Evolutionary conservation across 2,329 filamentous ascomycete species (phyloP).

Genomic region (Colletotrichum tropicale): DNA sequence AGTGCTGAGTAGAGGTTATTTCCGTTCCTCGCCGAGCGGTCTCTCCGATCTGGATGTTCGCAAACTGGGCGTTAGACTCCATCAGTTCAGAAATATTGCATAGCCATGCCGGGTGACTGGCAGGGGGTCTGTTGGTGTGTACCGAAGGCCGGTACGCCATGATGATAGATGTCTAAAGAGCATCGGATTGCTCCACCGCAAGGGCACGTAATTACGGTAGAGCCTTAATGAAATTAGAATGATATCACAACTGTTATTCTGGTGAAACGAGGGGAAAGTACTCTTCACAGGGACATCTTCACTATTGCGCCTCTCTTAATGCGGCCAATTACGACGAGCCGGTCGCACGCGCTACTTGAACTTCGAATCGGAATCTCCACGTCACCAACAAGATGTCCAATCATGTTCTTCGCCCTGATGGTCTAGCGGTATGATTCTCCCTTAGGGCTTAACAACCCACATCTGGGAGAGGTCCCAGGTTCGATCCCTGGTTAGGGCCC

Average conservation of each 20-base stretch:
- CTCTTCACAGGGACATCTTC: too few species aligned
- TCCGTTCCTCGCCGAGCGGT: not conserved
- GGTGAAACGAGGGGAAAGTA: not conserved
- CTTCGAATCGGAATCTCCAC: fast-evolving
- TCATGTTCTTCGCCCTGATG: not conserved
- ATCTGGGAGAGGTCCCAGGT: not conserved
- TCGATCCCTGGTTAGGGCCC: not conserved
- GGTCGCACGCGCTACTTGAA: fast-evolving
- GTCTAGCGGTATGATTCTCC: not conserved
- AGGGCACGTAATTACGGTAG: not conserved
- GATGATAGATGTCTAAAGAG: not conserved
- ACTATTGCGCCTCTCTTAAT: not conserved
- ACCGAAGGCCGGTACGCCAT: fast-evolving
- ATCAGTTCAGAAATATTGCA: not conserved
- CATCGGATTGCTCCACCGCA: not conserved
- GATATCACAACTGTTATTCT: not conserved
- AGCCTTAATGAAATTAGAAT: not conserved
- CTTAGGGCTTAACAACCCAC: not conserved
- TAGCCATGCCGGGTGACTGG: not conserved
- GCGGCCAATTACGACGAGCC: fast-evolving
- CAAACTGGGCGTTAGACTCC: fast-evolving
- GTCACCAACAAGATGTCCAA: fast-evolving
- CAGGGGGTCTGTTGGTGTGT: not conserved
- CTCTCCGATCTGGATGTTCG: fast-evolving
- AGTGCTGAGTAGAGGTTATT: not conserved